Evolutionary conservation across 805 yeast species (phyloP).

Genomic region (Metschnikowia similis): DNA sequence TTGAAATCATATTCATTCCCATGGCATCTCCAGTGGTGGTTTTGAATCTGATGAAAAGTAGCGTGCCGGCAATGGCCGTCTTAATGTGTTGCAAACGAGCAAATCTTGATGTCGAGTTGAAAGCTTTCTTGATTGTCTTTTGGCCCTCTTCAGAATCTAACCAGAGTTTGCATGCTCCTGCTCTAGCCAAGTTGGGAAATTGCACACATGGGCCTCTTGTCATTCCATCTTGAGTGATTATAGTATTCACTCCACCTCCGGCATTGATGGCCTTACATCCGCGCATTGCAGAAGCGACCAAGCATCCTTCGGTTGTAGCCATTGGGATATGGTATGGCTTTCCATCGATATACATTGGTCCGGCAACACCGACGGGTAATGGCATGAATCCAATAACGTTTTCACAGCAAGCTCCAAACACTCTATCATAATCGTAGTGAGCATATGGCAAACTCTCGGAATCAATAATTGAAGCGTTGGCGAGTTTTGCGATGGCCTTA

Average conservation of each 20-base stretch:
- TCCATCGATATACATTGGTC: constrained; percentile 91
- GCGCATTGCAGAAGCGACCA: constrained; percentile 97
- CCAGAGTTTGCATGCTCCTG: constrained; percentile 95
- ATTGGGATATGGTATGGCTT: constrained; percentile 87
- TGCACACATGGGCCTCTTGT: constrained; percentile 98
- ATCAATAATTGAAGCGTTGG: constrained; percentile 76
- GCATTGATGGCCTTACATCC: constrained; percentile 97
- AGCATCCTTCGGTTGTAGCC: constrained; percentile 99
- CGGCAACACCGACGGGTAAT: constrained; percentile 95
- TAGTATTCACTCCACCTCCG: constrained; percentile 94
- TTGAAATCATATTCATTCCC: constrained; percentile 99
- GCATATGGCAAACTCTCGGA: constrained; percentile 71
- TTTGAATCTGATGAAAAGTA: constrained; percentile 84
- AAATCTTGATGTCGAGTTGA: constrained; percentile 94
- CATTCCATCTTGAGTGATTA: constrained; percentile 95
- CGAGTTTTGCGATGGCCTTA: constrained; percentile 78
- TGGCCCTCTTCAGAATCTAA: constrained; percentile 95
- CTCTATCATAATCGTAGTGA: constrained; percentile 89
- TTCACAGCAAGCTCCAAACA: constrained; percentile 98
- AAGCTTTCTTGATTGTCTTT: constrained; percentile 73
- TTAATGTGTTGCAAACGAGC: constrained; percentile 89
- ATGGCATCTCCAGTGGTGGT: constrained; percentile 99
- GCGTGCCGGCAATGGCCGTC: constrained; percentile 91
- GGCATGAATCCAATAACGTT: constrained; percentile 97
- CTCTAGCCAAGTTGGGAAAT: constrained; percentile 75